Base-by-base conservation (phyloP, 441 rosid genomes). In the Bruguiera hainesii region DNA sequence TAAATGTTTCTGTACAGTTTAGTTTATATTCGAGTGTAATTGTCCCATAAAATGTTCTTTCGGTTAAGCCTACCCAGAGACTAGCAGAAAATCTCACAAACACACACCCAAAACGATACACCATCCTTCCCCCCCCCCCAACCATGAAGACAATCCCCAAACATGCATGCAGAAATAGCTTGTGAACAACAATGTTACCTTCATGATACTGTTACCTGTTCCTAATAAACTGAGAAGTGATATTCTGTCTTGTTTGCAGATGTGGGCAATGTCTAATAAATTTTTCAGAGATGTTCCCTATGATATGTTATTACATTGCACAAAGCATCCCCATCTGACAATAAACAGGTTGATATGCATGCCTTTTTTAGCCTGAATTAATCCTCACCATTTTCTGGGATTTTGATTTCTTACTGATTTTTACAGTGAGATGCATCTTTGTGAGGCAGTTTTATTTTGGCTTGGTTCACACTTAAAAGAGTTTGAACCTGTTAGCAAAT, bases 391-490 rank as follows among this genome's bases (percentile, higher is more conserved):
- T 39, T 61, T 68, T 71, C 56, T 71, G 60, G 61, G 61, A 69
- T 75, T 81, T 76, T 84, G 68, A 81, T 77, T 53, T 61, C 71
- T 74, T 67, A 56, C 58, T 75, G 56, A 73, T 76, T 63, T 73
- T 73, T 74, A 56, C 88, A 89, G 98, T 62, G 96, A 92, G 82
- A 81, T 74, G 93, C 83, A 86, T 76, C 93, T 92, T 67, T 76
- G 84, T 67, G 82, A 86, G 66, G 90, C 82, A 71, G 83, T 89
- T 75, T 70, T 89, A 71, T 61, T 79, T 71, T 92, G 98, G 98
- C 78, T 85, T 53, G 80, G 82, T 73, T 73, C 79, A 48, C 71
- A 79, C 56, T 65, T 56, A 75, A 73, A 76, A 71, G 71, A 35
- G 63, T 63, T 64, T 64, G 79, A 75, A 59, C 69, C 65, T 48